Evolutionary conservation across 2,329 filamentous ascomycete genomes (phyloP).

Genomic region (Mycosphaerella arachidis): DNA sequence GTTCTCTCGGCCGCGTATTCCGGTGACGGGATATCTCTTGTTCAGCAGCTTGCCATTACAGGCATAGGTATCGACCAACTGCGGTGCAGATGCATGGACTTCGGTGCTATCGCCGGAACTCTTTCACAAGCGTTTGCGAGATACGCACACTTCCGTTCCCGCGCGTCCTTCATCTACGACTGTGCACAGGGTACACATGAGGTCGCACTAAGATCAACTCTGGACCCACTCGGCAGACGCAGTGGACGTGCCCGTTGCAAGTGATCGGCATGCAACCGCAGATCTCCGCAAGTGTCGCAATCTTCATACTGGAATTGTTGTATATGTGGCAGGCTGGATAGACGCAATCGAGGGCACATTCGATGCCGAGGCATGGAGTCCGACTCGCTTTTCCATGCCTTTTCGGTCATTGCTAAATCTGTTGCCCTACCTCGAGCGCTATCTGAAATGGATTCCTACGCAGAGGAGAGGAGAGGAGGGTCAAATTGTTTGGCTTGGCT

Average conservation of each 20-base stretch:
- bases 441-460: too few relatives aligned
- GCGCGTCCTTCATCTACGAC: neutral
- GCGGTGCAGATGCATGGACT: neutral
- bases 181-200: neutral
- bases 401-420: neutral
- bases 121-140: neutral
- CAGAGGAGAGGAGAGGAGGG: neutral
- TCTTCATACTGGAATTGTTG: neutral
- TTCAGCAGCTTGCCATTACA: neutral
- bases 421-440: too few relatives aligned
- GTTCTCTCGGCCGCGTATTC: neutral
- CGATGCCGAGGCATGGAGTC: too few relatives aligned
- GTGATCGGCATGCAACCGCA: neutral
- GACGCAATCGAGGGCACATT: too few relatives aligned
- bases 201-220: constrained; percentile 4
- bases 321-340: too few relatives aligned
- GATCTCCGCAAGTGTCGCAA: neutral
- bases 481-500: neutral
- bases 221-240: neutral
- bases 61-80: neutral
- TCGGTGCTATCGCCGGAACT: neutral
- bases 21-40: too few relatives aligned
- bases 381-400: neutral
- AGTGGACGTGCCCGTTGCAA: neutral
- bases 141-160: neutral